Evolutionary conservation across 2,329 filamentous ascomycete species (phyloP).

Genomic region (Cladosporium velox): DNA sequence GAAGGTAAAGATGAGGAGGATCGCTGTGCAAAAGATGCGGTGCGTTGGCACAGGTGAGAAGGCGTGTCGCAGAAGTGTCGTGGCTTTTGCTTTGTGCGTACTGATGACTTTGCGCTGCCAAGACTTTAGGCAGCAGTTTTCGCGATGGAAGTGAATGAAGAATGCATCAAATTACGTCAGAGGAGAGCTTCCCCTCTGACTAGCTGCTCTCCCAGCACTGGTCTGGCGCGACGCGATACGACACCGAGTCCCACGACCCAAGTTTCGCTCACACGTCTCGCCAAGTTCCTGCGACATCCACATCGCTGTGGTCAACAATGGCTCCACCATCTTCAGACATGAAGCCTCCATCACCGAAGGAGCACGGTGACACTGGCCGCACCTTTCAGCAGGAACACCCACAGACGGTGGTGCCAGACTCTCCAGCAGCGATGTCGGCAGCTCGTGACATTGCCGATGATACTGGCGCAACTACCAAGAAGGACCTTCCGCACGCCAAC

Average conservation of each 20-base stretch:
- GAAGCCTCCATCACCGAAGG: background rate
- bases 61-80: background rate
- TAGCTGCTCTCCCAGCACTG: background rate
- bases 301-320: background rate
- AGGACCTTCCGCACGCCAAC: background rate
- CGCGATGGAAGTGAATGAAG: background rate
- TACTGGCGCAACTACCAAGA: background rate
- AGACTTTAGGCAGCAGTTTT: background rate
- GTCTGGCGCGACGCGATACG: background rate
- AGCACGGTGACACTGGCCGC: background rate
- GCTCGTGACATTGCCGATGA: background rate
- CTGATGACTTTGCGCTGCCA: background rate
- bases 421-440: background rate
- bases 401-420: background rate
- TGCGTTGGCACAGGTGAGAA: background rate
- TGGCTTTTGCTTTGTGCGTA: background rate
- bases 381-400: background rate
- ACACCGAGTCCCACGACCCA: background rate
- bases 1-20: background rate
- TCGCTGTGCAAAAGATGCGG: background rate
- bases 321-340: background rate
- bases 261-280: background rate
- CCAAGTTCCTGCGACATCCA: background rate
- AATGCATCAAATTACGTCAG: background rate
- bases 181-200: background rate